These are phyloP conservation scores for Colletotrichum tropicale DNA, from an alignment of 2,329 filamentous ascomycete species.

Conservation along the genomic window DNA sequence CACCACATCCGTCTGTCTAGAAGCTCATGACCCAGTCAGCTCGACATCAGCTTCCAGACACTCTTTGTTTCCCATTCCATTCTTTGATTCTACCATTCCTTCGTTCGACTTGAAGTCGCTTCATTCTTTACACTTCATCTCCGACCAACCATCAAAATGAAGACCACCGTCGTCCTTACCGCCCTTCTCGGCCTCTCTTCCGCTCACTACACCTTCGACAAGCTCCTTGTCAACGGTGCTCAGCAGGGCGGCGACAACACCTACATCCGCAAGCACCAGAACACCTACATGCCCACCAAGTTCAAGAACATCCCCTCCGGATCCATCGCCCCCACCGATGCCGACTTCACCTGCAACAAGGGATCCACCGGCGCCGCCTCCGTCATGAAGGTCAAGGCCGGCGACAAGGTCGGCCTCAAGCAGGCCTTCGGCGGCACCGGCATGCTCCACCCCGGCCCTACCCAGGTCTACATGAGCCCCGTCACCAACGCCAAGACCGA, in stretches of 20 bases:
- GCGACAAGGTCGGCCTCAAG: constrained; percentile 18
- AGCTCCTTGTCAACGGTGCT: constrained; percentile 24
- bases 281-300: constrained; percentile 22
- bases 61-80: not conserved
- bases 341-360: constrained; percentile 20
- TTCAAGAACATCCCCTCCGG: constrained; percentile 14
- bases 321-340: constrained; percentile 1
- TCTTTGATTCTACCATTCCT: not conserved
- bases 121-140: not conserved
- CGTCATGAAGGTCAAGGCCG: constrained; percentile 19
- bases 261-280: constrained; percentile 22
- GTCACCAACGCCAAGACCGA: constrained; percentile 22
- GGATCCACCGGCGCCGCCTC: not conserved
- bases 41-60: not conserved
- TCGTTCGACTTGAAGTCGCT: constrained; percentile 13
- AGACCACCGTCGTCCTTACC: constrained; percentile 1
- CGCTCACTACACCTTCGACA: constrained; percentile 28
- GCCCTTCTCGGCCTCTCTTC: constrained; percentile 6
- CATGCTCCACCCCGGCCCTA: constrained; percentile 24
- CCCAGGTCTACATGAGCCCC: constrained; percentile 22
- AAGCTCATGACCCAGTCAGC: not conserved
- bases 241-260: constrained; percentile 23
- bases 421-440: constrained; percentile 17
- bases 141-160: not conserved
- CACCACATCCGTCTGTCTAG: not conserved